These are phyloP conservation scores for Nitzschia palea DNA, from an alignment of 108 stramenopile species.

Conservation along the genomic window DNA sequence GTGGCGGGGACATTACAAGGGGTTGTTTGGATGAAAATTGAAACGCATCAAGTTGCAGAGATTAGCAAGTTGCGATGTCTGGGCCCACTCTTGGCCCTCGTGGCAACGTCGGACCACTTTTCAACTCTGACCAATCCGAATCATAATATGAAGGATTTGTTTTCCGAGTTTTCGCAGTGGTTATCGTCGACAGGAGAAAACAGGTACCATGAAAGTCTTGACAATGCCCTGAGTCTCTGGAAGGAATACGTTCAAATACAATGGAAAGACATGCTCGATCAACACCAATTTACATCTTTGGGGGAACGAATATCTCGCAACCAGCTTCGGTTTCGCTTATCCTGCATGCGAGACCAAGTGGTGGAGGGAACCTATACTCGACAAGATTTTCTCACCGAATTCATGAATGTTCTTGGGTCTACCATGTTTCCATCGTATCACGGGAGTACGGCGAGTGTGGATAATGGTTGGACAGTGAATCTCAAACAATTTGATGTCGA, in stretches of 20 bases:
- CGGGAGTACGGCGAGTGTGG: background rate
- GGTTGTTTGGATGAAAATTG: constrained; percentile 21
- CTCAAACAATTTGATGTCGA: constrained; percentile 63
- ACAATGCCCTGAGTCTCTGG: constrained; percentile 15
- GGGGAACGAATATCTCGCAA: constrained; percentile 4
- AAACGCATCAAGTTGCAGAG: constrained; percentile 3
- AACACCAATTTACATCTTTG: background rate
- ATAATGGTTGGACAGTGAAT: constrained; percentile 47
- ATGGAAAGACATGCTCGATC: constrained; percentile 16
- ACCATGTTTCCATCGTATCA: constrained; percentile 9
- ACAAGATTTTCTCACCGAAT: constrained; percentile 12
- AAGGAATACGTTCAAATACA: constrained; percentile 2
- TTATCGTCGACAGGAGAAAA: background rate
- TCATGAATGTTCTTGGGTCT: constrained; percentile 16
- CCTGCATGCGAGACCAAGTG: constrained; percentile 15
- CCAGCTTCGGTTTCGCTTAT: constrained; percentile 23
- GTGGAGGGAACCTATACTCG: constrained; percentile 15
- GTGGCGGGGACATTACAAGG: constrained; percentile 25
- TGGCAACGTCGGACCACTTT: constrained; percentile 5
- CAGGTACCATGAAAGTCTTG: background rate
- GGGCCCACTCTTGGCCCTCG: constrained; percentile 26
- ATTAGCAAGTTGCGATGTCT: constrained; percentile 10
- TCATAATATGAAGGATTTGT: background rate
- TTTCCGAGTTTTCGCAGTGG: background rate
- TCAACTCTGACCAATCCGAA: background rate